Conservation (phyloP, 2,329 filamentous ascomycete genomes). For the Phoma sp. region DNA sequence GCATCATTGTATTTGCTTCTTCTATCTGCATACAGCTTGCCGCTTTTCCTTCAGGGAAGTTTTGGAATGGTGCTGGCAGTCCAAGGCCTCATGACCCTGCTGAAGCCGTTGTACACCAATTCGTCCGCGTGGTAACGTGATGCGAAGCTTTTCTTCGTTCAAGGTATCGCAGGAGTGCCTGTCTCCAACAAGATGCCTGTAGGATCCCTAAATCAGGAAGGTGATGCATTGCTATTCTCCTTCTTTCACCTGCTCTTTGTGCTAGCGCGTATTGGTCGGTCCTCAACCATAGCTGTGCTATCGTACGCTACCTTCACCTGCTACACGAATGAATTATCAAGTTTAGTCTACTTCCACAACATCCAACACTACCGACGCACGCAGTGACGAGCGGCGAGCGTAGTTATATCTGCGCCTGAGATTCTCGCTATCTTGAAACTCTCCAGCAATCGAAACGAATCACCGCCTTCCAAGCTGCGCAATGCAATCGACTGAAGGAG, state of each 20-base stretch:
- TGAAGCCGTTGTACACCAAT: too few species aligned
- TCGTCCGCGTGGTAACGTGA: too few species aligned
- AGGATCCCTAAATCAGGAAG: not conserved
- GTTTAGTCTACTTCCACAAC: not conserved
- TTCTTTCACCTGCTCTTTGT: conserved; percentile 1
- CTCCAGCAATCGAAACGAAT: not conserved
- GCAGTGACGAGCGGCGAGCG: not conserved
- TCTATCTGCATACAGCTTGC: not conserved
- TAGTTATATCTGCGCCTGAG: not conserved
- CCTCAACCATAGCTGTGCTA: not conserved
- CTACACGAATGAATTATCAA: not conserved
- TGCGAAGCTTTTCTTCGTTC: too few species aligned
- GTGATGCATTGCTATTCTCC: not conserved
- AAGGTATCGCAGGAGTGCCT: too few species aligned
- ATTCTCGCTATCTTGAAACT: not conserved
- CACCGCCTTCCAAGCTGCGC: not conserved
- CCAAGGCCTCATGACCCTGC: too few species aligned
- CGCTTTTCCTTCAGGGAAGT: not conserved
- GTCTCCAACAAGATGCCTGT: too few species aligned
- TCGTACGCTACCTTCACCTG: not conserved
- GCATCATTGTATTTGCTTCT: not conserved
- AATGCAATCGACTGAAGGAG: not conserved
- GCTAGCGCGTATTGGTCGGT: not conserved
- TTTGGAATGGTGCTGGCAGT: too few species aligned
- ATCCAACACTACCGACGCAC: not conserved